phyloP scores from a whole-genome alignment of 768 basidiomycete species.

The Mycena rebaudengoi region DNA sequence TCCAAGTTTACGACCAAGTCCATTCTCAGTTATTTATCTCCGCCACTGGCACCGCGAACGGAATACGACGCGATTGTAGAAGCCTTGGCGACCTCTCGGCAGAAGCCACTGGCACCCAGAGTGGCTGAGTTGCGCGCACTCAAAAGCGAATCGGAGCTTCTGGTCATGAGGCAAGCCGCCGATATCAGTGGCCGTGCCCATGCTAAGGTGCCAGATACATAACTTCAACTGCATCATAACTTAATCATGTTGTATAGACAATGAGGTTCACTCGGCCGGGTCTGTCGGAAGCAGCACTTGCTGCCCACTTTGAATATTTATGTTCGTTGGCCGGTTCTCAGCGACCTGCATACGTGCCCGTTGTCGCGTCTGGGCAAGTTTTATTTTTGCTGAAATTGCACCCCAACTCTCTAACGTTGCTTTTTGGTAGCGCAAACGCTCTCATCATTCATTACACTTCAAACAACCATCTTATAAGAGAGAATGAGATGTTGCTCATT shows the following conservation, averaged over 20 bases:
- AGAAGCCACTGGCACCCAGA: constrained; percentile 67
- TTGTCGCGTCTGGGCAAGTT: constrained; percentile 90
- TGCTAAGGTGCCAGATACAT: constrained; percentile 66
- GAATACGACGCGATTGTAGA: constrained; percentile 69
- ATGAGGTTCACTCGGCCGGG: constrained; percentile 79
- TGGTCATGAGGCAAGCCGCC: constrained; percentile 84
- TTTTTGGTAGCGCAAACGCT: constrained; percentile 72
- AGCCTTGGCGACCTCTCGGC: constrained; percentile 53
- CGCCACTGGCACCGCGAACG: constrained; percentile 37
- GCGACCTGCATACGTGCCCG: constrained; percentile 96
- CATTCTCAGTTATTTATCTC: constrained; percentile 61
- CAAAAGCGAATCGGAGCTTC: constrained; percentile 83
- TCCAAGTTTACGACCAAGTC: constrained; percentile 58
- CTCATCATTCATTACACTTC: constrained; percentile 94
- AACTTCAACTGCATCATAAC: not conserved
- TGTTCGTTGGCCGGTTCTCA: constrained; percentile 84
- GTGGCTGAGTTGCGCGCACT: constrained; percentile 77
- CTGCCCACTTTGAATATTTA: constrained; percentile 90
- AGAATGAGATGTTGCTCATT: constrained; percentile 82
- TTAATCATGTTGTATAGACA: constrained; percentile 55
- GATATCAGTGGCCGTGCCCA: constrained; percentile 89
- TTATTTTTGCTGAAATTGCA: not conserved
- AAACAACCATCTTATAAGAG: constrained; percentile 80
- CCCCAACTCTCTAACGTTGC: not conserved
- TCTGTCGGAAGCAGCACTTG: constrained; percentile 66